Base-by-base conservation (phyloP, 2,329 filamentous ascomycete species). In the Diplodia corticola region DNA sequence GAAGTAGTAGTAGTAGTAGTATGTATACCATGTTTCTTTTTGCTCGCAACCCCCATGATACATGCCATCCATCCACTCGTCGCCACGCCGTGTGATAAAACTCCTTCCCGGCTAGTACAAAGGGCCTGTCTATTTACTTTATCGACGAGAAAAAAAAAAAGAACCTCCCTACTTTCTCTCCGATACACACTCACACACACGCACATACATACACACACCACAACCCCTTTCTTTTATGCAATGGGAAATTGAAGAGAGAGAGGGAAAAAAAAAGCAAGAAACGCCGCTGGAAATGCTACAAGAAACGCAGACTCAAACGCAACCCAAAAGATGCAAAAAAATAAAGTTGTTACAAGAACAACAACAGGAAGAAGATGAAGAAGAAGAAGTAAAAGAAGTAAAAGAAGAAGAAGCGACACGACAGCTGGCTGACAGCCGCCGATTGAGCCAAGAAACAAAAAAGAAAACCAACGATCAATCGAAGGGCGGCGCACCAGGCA, bases 251-350 rank as follows among this genome's bases (percentile, higher is more conserved):
- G 20, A 44, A 44, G 15, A 35, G 15, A n/a, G 15, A 28, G 17
- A 9, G 17, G 35, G 30, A 33, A 33, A 9, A 33, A 37, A 10
- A 2, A 35, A 33, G 22, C 37, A 44, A 7, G 37, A 63, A 51
- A 63, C 59, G 59, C 59, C 59, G 44, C 24, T 48, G 59, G 40
- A 44, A 37, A 63, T 63, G 59, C 59, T 63, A 17, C 10, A 35
- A n/a, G 20, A 61, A 63, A 50, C 12, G 20, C 40, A 44, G n/a
- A 50, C 10, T 12, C 46, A 48, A 48, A 50, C n/a, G 22, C n/a
- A 48, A 48, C n/a, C 46, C 10, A 40, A 44, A 44, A n/a, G 17
- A 13, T 17, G 35, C 17, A 40, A 24, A 26, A 40, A 22, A 33
- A 15, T 26, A 40, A 13, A 20, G 30, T 20, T 33, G 26, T 13